phyloP scores from a whole-genome alignment of 2,329 filamentous ascomycete species.

The Penicillium sp. region DNA sequence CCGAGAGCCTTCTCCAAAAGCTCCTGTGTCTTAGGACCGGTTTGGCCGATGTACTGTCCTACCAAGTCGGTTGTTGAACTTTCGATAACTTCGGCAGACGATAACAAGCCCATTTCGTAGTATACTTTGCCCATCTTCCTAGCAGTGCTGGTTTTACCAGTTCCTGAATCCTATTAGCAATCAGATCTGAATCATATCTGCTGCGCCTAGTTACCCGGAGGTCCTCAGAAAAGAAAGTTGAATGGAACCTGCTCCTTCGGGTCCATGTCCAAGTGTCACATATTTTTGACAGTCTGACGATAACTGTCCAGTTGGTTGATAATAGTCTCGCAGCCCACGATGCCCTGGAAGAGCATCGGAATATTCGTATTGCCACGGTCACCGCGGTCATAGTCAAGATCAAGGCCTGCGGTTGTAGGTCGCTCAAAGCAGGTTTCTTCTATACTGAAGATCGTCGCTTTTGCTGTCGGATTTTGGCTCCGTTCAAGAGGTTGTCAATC shows the following conservation, averaged over 20 bases:
- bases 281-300: constrained; percentile 56
- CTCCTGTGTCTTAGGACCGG: constrained; percentile 67
- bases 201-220: constrained; percentile 57
- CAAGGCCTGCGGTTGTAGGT: constrained; percentile 42
- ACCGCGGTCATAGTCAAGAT: constrained; percentile 16
- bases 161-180: constrained; percentile 49
- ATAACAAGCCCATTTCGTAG: constrained; percentile 74
- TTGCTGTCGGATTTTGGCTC: constrained; percentile 60
- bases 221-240: constrained; percentile 71
- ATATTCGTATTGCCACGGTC: constrained; percentile 16
- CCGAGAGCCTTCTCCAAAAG: constrained; percentile 67
- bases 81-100: constrained; percentile 64
- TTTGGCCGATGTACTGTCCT: constrained; percentile 71
- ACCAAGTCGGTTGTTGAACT: constrained; percentile 72
- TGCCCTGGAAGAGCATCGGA: constrained; percentile 43
- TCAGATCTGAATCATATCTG: no score
- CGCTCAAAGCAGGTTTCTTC: constrained; percentile 9
- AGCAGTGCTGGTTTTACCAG: constrained; percentile 75
- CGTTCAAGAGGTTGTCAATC: constrained; percentile 70
- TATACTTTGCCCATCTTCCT: constrained; percentile 76
- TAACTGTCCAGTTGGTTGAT: constrained; percentile 60
- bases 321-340: constrained; percentile 63
- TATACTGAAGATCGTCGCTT: constrained; percentile 41
- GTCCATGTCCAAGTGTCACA: constrained; percentile 59
- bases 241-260: constrained; percentile 65